Evolutionary conservation across 352 stramenopile species (phyloP).

Genomic region (Globisporangium cylindrosporum): DNA sequence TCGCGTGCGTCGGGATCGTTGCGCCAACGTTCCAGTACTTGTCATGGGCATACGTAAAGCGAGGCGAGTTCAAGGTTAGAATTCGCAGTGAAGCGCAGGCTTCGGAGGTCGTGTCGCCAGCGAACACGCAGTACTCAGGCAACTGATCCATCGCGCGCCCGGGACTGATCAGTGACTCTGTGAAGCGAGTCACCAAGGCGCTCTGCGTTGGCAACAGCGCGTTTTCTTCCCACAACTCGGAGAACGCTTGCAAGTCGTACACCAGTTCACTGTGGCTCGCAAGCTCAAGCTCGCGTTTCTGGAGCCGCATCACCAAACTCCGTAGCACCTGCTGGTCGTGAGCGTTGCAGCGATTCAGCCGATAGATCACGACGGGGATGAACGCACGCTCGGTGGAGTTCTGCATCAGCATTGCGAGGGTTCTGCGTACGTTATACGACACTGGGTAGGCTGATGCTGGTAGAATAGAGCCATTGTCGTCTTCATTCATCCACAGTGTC

Average conservation of each 20-base stretch:
- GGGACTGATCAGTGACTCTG: slow-evolving; percentile 34
- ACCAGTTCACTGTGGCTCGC: slow-evolving; percentile 16
- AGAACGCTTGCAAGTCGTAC: slow-evolving; percentile 66
- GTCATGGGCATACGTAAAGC: slow-evolving; percentile 25
- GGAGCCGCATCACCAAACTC: slow-evolving; percentile 29
- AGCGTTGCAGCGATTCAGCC: slow-evolving; percentile 44
- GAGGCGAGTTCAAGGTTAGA: not conserved
- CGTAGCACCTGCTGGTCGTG: slow-evolving; percentile 43
- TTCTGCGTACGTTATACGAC: not conserved
- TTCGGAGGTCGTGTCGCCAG: slow-evolving; percentile 8
- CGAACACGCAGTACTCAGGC: slow-evolving; percentile 56
- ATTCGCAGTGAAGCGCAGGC: not conserved
- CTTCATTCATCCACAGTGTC: not conserved
- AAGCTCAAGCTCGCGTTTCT: slow-evolving; percentile 1
- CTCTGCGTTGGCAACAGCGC: slow-evolving; percentile 32
- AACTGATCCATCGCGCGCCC: slow-evolving; percentile 41
- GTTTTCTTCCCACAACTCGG: slow-evolving; percentile 59
- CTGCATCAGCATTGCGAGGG: slow-evolving; percentile 46
- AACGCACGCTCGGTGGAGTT: slow-evolving; percentile 40
- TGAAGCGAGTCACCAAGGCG: slow-evolving; percentile 42
- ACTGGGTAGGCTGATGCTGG: not conserved
- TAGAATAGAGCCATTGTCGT: not conserved
- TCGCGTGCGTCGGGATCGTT: slow-evolving; percentile 18
- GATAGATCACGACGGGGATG: slow-evolving; percentile 50
- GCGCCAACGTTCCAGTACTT: slow-evolving; percentile 28